These are phyloP conservation scores for Aspergillus sclerotioniger DNA, from an alignment of 495 filamentous ascomycete species.

Conservation along the genomic window DNA sequence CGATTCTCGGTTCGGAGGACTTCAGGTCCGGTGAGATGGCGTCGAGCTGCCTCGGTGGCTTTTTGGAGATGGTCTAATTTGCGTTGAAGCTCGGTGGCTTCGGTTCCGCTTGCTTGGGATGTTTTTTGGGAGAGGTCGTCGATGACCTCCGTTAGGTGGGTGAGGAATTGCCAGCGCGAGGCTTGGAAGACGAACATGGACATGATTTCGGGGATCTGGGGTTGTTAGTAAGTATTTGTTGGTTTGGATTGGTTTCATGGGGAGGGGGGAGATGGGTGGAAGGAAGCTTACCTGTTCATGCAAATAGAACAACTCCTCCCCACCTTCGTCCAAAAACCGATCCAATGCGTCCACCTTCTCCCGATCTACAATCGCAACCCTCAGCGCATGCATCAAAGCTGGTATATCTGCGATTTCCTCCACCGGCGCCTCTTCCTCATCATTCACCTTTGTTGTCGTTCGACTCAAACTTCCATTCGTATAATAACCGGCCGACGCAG, in stretches of 20 bases:
- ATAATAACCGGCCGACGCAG: conserved; percentile 9
- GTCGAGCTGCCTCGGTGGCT: conserved; percentile 31
- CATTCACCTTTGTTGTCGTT: conserved; percentile 29
- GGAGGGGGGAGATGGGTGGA: conserved; percentile 7
- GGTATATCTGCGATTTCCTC: conserved; percentile 66
- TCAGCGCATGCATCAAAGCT: conserved; percentile 61
- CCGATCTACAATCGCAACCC: conserved; percentile 72
- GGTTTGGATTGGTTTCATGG: too few relatives aligned
- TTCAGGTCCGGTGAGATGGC: conserved; percentile 37
- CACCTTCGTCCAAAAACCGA: conserved; percentile 74
- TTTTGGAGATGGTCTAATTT: conserved; percentile 43
- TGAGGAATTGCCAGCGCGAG: conserved; percentile 73
- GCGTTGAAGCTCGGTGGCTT: conserved; percentile 32
- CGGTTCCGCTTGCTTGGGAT: conserved; percentile 24
- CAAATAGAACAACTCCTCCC: conserved; percentile 77
- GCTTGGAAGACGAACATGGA: conserved; percentile 82
- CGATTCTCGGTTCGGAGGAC: conserved; percentile 29
- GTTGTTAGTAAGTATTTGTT: conserved; percentile 5
- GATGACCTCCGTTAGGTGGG: conserved; percentile 60
- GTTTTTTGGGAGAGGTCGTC: conserved; percentile 40
- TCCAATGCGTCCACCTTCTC: conserved; percentile 82
- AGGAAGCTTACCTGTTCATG: conserved; percentile 53
- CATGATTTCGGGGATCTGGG: conserved; percentile 79
- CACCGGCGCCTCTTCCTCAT: conserved; percentile 35
- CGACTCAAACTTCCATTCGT: conserved; percentile 34